Evolutionary conservation across 1,284 basidiomycete species (phyloP).

Genomic region (Cerioporus squamosus): DNA sequence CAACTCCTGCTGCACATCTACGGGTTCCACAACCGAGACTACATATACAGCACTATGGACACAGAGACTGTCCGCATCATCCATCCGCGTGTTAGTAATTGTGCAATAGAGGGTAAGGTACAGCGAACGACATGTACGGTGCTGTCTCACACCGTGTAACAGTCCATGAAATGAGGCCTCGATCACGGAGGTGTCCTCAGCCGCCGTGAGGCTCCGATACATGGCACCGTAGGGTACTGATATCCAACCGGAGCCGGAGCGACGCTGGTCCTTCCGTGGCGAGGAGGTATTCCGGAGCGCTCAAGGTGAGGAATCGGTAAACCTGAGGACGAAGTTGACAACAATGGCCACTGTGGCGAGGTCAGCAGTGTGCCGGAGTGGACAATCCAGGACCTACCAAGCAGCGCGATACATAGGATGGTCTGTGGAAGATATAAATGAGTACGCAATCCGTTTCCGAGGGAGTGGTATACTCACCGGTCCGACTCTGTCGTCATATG

Average conservation of each 20-base stretch:
- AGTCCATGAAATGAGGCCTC: too few relatives aligned
- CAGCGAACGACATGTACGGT: neutral
- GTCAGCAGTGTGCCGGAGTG: neutral
- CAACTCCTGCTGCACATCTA: neutral
- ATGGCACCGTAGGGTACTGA: too few relatives aligned
- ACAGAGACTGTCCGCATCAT: neutral
- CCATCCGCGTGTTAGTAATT: neutral
- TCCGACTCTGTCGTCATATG: constrained; percentile 96
- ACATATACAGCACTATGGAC: neutral
- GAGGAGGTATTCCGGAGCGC: neutral
- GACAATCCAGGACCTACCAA: constrained; percentile 57
- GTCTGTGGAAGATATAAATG: constrained; percentile 55
- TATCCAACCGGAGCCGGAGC: neutral
- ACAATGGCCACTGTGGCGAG: constrained; percentile 75
- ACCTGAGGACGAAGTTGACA: constrained; percentile 88
- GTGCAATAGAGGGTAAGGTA: neutral
- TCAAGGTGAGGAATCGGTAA: constrained; percentile 45
- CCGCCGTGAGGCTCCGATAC: too few relatives aligned
- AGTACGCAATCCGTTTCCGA: constrained; percentile 15
- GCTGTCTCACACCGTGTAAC: too few relatives aligned
- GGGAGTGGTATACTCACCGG: constrained; percentile 52
- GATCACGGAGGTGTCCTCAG: too few relatives aligned
- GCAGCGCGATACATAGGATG: constrained; percentile 82
- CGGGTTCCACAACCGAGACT: neutral
- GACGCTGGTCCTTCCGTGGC: neutral